Conservation (phyloP, 192 early-diverging fungal species). For the Lobosporangium transversale region DNA sequence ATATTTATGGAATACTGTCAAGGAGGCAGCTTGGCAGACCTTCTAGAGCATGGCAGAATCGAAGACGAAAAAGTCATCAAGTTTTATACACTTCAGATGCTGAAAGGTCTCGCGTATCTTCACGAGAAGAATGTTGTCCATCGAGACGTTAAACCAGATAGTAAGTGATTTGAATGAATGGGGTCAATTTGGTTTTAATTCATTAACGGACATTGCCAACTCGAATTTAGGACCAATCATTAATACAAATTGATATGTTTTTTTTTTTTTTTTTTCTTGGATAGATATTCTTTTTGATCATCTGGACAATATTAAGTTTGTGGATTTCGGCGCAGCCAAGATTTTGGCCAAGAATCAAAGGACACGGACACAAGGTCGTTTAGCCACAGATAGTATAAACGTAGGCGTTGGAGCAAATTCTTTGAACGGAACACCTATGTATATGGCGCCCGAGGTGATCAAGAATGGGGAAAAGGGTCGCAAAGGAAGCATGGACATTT, state of each 20-base stretch:
- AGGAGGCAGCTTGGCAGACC: constrained; percentile 73
- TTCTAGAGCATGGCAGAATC: constrained; percentile 84
- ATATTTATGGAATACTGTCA: constrained; percentile 95
- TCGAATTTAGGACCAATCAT: too few species aligned
- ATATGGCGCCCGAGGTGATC: constrained; percentile 85
- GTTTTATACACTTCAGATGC: constrained; percentile 83
- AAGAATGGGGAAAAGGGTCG: constrained; percentile 77
- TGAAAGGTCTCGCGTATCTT: constrained; percentile 86
- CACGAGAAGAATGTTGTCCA: constrained; percentile 89
- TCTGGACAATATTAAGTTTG: constrained; percentile 81
- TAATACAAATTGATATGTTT: too few species aligned
- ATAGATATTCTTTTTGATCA: constrained; percentile 84
- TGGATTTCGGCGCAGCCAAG: constrained; percentile 93
- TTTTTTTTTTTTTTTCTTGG: neutral
- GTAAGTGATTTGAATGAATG: constrained; percentile 51
- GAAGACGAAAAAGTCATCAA: constrained; percentile 77
- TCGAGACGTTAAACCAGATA: constrained; percentile 88
- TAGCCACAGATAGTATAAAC: constrained; percentile 29
- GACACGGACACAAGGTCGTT: constrained; percentile 60
- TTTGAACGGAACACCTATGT: constrained; percentile 70
- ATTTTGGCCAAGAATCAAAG: constrained; percentile 80
- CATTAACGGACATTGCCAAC: too few species aligned
- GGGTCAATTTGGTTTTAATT: neutral
- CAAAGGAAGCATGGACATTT: constrained; percentile 90
- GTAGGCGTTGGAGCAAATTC: constrained; percentile 69